Conservation (phyloP, 164 flowering plant genomes). For the Buxus sempervirens region DNA sequence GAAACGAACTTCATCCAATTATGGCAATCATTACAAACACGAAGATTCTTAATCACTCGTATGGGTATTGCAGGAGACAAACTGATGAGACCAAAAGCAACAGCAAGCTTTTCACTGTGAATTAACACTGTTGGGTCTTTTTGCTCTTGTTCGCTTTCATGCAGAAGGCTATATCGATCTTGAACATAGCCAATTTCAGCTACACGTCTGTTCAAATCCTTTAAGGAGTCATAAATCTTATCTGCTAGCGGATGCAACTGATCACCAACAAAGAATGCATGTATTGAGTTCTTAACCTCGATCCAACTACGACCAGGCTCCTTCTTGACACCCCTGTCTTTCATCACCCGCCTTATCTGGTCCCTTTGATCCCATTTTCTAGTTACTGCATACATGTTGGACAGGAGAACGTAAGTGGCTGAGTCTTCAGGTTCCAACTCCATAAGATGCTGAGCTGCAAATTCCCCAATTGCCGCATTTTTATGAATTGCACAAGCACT, state of each 20-base stretch:
- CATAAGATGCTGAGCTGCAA: constrained; percentile 29
- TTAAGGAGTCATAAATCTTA: constrained; percentile 23
- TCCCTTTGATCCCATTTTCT: constrained; percentile 30
- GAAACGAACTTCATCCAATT: constrained; percentile 35
- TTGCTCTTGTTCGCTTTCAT: constrained; percentile 23
- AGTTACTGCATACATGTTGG: constrained; percentile 30
- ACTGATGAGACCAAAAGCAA: constrained; percentile 29
- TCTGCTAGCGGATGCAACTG: constrained; percentile 26
- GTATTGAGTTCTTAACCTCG: constrained; percentile 26
- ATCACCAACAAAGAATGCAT: constrained; percentile 39
- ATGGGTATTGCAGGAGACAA: constrained; percentile 22
- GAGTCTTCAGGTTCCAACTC: constrained; percentile 32
- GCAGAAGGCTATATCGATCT: constrained; percentile 24
- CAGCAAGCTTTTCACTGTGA: constrained; percentile 36
- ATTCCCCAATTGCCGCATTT: constrained; percentile 31
- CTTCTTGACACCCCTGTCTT: constrained; percentile 33
- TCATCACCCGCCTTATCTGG: constrained; percentile 28
- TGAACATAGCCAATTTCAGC: constrained; percentile 28
- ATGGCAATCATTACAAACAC: constrained; percentile 37
- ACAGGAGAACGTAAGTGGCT: constrained; percentile 33
- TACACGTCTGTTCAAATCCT: constrained; percentile 22
- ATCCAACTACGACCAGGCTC: constrained; percentile 39
- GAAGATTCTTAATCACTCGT: constrained; percentile 32
- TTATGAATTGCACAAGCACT: constrained; percentile 31
- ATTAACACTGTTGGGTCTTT: constrained; percentile 26